Evolutionary conservation across 2,329 filamentous ascomycete genomes (phyloP), one percentile per base, ranked within the genome.

Genomic region (Epichloe sylvatica): DNA sequence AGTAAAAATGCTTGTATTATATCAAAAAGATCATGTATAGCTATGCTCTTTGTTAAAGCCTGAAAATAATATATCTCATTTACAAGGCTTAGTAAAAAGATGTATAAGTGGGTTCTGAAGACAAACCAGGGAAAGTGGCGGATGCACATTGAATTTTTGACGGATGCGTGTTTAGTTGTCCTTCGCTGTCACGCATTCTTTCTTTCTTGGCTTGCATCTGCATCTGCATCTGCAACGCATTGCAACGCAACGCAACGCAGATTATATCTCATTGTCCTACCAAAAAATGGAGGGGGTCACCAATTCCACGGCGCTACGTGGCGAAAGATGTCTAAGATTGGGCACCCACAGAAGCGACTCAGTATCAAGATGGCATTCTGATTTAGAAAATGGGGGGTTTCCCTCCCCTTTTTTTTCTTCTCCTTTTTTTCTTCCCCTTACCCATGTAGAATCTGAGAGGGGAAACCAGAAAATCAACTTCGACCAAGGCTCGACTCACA

Each of bases 231-330:
- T 30, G 45, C 25, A 34, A 3, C 21, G n/a, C 23, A 12, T 41
- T 21, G 45, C 23, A 34, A 25, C 23, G 45, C 23, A 34, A 25
- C 23, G 45, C 25, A 34, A 47, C 21, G 45, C n/a, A 34, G 37
- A 47, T 41, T 41, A 40, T 47, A 30, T 30, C 45, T 41, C 37
- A 47, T 47, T 34, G 45, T 40, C 3, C 45, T 39, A 34, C 45
- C 5, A n/a, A 15, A 21, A 21, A 43, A 25, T 36, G 43, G 25
- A 19, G 25, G 37, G 44, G 17, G n/a, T 23, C 17, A 34, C 45
- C 45, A 46, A 46, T 46, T 46, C 45, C 6, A 17, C 45, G 9
- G 17, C 17, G 35, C 34, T 38, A 46, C 45, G 45, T 39, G 45
- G 45, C 45, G 34, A 38, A 8, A 9, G 12, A 43, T 45, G 43